Evolutionary conservation across 1,139 yeast species (phyloP).

Genomic region (Pichia sp.): DNA sequence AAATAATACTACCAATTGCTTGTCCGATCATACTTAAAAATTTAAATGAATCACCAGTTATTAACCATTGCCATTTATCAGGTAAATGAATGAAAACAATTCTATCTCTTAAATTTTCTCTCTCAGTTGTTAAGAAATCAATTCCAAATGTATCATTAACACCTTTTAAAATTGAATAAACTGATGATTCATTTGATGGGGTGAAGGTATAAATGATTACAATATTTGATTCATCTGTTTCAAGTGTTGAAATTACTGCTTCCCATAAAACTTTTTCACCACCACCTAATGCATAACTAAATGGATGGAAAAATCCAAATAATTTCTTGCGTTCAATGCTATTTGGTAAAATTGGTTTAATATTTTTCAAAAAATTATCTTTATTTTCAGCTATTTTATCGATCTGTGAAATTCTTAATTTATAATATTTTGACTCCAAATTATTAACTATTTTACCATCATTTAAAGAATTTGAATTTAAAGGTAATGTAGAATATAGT

Average conservation of each 20-base stretch:
- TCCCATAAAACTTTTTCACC: slow-evolving; percentile 98
- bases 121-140: slow-evolving; percentile 33
- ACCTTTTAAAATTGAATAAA: slow-evolving; percentile 46
- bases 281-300: slow-evolving; percentile 95
- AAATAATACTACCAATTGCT: slow-evolving; percentile 67
- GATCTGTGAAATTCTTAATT: slow-evolving; percentile 23
- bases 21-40: slow-evolving; percentile 81
- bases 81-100: slow-evolving; percentile 67
- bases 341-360: slow-evolving; percentile 32
- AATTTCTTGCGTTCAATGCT: slow-evolving; percentile 41
- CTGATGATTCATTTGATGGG: slow-evolving; percentile 40
- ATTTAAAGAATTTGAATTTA: slow-evolving; percentile 12
- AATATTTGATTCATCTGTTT: slow-evolving; percentile 44
- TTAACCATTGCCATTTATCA: slow-evolving; percentile 44
- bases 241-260: slow-evolving; percentile 70
- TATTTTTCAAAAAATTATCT: slow-evolving; percentile 15
- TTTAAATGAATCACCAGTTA: slow-evolving; percentile 73
- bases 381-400: slow-evolving; percentile 20
- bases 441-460: slow-evolving; percentile 16
- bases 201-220: slow-evolving; percentile 64
- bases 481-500: slow-evolving; percentile 37
- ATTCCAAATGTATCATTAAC: slow-evolving; percentile 66
- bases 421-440: slow-evolving; percentile 12
- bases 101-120: slow-evolving; percentile 33
- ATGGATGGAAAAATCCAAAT: slow-evolving; percentile 92